These are phyloP conservation scores for Acanthamoeba sp. DNA, from an alignment of 208 protist species.

Conservation along the genomic window DNA sequence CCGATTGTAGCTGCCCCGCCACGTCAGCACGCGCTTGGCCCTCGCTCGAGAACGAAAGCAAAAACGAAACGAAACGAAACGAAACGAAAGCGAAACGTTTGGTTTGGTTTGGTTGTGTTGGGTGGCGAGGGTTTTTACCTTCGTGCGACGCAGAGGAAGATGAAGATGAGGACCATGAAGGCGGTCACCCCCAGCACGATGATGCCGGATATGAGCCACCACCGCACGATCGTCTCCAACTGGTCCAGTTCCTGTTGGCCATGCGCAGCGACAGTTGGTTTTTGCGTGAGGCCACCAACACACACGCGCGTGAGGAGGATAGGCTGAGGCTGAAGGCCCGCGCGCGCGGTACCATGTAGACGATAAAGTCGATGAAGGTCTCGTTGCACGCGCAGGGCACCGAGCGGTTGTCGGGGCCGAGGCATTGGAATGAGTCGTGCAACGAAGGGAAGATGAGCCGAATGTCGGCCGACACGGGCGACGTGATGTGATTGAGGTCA, in stretches of 20 bases:
- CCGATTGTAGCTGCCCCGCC: not conserved
- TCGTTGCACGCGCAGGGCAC: not conserved
- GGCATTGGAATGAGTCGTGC: not conserved
- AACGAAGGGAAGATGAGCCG: not conserved
- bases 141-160: not conserved
- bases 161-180: not conserved
- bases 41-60: no score
- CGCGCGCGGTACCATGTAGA: conserved; percentile 1
- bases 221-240: not conserved
- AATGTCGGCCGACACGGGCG: not conserved
- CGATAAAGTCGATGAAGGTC: not conserved
- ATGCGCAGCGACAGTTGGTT: not conserved
- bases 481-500: not conserved
- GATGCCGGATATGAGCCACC: not conserved
- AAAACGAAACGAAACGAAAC: not conserved
- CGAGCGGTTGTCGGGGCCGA: not conserved
- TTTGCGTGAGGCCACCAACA: no score
- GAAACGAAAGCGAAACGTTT: not conserved
- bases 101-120: no score
- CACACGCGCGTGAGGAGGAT: no score
- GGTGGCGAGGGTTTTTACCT: no score
- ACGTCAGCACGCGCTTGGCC: no score
- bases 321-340: no score
- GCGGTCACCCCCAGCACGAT: not conserved
- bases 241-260: not conserved